Conservation (phyloP, 768 basidiomycete species). For the Pleurotus salmoneostramineus region DNA sequence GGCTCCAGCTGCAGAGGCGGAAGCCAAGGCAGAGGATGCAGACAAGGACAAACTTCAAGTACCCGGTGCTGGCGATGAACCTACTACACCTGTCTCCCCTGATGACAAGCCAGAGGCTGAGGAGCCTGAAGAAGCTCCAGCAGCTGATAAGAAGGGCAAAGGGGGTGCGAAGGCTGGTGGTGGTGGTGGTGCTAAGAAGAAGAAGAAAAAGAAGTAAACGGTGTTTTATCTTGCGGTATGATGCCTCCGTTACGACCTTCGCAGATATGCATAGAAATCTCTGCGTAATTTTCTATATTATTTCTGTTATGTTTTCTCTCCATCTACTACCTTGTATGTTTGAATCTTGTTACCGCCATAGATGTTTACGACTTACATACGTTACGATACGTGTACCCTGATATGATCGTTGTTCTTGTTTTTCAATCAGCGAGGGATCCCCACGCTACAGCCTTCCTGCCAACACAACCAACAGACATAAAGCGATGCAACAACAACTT, state of each 20-base stretch:
- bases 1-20: neutral
- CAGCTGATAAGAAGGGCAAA: neutral
- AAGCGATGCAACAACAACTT: neutral
- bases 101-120: neutral
- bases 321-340: neutral
- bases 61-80: neutral
- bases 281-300: too few species aligned
- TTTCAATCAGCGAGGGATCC: neutral
- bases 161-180: neutral
- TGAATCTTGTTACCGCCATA: neutral
- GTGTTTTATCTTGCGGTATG: neutral
- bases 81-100: neutral
- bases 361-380: neutral
- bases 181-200: conserved; percentile 1
- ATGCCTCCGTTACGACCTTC: too few species aligned
- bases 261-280: too few species aligned
- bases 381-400: neutral
- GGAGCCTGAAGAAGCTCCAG: neutral
- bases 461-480: neutral
- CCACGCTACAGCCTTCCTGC: neutral
- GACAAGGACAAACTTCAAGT: conserved; percentile 5
- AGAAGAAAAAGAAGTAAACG: conserved; percentile 3
- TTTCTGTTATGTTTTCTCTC: too few species aligned
- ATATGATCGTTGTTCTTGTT: neutral
- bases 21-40: neutral